Base-by-base conservation (phyloP, 2,329 filamentous ascomycete genomes). In the Aureobasidium sp. region DNA sequence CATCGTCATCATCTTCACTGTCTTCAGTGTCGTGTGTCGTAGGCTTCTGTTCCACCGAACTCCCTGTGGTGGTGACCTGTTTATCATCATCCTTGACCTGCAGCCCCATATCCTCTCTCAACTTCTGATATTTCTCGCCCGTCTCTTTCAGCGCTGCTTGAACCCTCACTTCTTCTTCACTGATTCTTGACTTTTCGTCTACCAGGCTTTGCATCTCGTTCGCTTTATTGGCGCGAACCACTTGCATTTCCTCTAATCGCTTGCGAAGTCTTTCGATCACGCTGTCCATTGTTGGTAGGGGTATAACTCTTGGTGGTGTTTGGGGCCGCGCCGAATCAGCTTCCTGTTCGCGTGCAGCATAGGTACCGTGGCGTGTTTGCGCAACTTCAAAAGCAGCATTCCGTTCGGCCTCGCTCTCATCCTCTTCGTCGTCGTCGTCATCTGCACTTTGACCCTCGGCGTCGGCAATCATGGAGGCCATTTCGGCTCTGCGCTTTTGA, bases 311-410 rank as follows among this genome's bases (percentile, higher is more conserved):
- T 2, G 90, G 84, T 0, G 88, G 88, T 1, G 86, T 86, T 62
- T 80, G 84, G 17, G 78, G 75, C 44, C 79, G 71, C 51, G 71
- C 66, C 82, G 74, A 42, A 39, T 64, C 72, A 66, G 73, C 67
- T 26, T 68, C 66, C 2, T 77, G 15, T 71, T 78, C 68, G 79
- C 80, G 69, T 79, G 76, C 65, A 63, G 81, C 88, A 68, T 93
- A 92, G 77, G 94, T 88, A n/a, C 91, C 93, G 3, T 90, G 89
- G 23, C 88, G 84, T 9, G 90, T 92, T 76, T 97, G 93, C 5
- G 90, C 87, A 12, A 86, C 84, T 74, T 96, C 92, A 75, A 96
- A 97, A 0, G 90, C 92, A 2, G 88, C 90, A 62, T 87, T 86
- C 17, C 83, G 77, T 67, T 84, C 83, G 41, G 80, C 73, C 65